These are phyloP conservation scores for Pseudopyricularia cyperi DNA, from an alignment of 2,329 filamentous ascomycete genomes.

Conservation along the genomic window DNA sequence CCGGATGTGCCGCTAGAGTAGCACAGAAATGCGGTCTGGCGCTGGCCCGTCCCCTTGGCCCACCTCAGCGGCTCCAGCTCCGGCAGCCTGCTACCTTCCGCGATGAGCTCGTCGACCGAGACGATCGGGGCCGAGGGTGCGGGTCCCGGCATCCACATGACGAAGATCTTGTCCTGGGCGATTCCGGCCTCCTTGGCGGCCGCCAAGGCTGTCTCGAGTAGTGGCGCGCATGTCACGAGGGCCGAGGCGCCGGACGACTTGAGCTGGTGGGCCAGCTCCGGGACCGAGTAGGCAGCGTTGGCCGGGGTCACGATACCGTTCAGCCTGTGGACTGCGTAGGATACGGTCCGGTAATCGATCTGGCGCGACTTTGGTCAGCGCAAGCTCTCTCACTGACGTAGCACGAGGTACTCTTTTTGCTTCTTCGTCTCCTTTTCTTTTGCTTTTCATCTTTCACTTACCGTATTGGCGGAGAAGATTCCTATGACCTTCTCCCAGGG, in stretches of 20 bases:
- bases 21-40: conserved; percentile 52
- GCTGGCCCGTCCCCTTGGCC: conserved; percentile 41
- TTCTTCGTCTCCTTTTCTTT: no score
- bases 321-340: conserved; percentile 41
- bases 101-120: conserved; percentile 49
- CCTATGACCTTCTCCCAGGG: conserved; percentile 68
- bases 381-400: no score
- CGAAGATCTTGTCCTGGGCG: conserved; percentile 46
- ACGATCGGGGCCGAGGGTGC: conserved; percentile 34
- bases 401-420: not conserved
- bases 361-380: conserved; percentile 4
- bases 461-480: conserved; percentile 60
- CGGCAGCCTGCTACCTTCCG: conserved; percentile 21
- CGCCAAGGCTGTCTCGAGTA: conserved; percentile 48
- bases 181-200: conserved; percentile 49
- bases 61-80: conserved; percentile 34
- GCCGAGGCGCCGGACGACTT: conserved; percentile 50
- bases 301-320: conserved; percentile 51
- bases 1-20: conserved; percentile 62
- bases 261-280: conserved; percentile 56
- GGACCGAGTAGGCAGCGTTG: conserved; percentile 55
- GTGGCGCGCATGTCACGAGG: conserved; percentile 55
- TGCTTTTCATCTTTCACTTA: no score
- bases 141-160: conserved; percentile 47
- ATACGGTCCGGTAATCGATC: conserved; percentile 48